A percentile compares a stretch with the other conserved stretches of the same genome.
phyloP scores from a whole-genome alignment of 2,329 filamentous ascomycete species.

The Fusarium newnesense region DNA sequence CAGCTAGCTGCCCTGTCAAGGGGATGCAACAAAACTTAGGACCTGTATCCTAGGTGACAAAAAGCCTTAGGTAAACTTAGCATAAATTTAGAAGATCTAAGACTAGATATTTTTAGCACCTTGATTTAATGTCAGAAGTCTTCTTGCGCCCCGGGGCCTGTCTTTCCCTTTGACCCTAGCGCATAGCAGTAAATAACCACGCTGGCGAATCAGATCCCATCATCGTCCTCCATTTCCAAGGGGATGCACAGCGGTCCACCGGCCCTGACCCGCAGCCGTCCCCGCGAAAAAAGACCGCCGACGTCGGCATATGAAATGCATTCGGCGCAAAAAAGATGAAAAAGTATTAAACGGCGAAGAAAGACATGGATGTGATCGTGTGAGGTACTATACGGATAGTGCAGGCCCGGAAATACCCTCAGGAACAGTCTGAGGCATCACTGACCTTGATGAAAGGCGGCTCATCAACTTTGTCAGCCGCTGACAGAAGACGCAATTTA shows the following conservation, averaged over 20 bases:
- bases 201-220: constrained; percentile 20
- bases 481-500: constrained; percentile 11
- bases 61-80: too few species aligned
- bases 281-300: constrained; percentile 39
- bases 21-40: too few species aligned
- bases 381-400: background rate
- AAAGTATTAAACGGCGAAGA: constrained; percentile 4
- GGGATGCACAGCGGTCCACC: constrained; percentile 15
- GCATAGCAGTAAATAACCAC: background rate
- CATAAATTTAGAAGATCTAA: too few species aligned
- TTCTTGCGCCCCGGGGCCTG: background rate
- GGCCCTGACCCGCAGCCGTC: constrained; percentile 21
- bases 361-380: background rate
- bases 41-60: too few species aligned
- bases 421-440: background rate
- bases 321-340: constrained; percentile 17
- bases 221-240: background rate
- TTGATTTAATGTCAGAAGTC: too few species aligned
- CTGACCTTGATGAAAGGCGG: background rate
- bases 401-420: constrained; percentile 14
- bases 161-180: constrained; percentile 36
- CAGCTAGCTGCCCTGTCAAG: background rate
- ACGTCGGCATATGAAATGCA: constrained; percentile 38
- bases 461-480: constrained; percentile 9
- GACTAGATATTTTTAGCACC: too few species aligned